These are phyloP conservation scores for Yamadazyma songkhlaensis DNA, from an alignment of 1,139 yeast genomes.

Conservation along the genomic window DNA sequence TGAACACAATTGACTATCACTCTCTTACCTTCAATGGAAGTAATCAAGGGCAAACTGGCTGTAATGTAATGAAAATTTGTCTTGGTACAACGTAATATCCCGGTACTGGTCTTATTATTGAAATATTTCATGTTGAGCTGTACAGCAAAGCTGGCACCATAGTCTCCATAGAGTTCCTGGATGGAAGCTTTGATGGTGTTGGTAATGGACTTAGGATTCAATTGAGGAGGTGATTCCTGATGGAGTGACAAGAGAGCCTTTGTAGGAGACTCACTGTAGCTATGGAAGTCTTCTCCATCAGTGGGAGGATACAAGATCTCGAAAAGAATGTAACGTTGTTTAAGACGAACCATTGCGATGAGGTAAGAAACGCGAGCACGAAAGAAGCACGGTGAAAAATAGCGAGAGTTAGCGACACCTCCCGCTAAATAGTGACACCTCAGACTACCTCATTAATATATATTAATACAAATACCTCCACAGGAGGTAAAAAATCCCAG, in stretches of 20 bases:
- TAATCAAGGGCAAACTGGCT: conserved; percentile 69
- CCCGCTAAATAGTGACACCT: too few species aligned
- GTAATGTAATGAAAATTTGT: conserved; percentile 61
- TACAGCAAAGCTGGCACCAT: conserved; percentile 68
- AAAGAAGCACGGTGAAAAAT: too few species aligned
- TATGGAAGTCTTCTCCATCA: conserved; percentile 14
- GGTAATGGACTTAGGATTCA: conserved; percentile 47
- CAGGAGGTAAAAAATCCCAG: too few species aligned
- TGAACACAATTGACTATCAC: conserved; percentile 63
- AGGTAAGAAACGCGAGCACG: not conserved
- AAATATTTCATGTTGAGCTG: conserved; percentile 74
- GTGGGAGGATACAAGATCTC: conserved; percentile 68
- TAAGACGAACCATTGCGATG: conserved; percentile 75
- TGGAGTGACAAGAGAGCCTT: conserved; percentile 47
- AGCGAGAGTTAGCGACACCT: too few species aligned
- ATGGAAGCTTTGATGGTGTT: conserved; percentile 53
- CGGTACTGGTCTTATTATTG: conserved; percentile 78
- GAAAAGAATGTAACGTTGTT: conserved; percentile 79
- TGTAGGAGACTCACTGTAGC: conserved; percentile 26
- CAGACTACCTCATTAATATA: too few species aligned
- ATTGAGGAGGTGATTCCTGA: conserved; percentile 42
- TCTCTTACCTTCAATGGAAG: conserved; percentile 46
- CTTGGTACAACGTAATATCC: conserved; percentile 76
- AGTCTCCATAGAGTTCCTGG: conserved; percentile 69
- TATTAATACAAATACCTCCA: too few species aligned